Conservation (phyloP, 352 stramenopile species). For the Globisporangium orthogonon region DNA sequence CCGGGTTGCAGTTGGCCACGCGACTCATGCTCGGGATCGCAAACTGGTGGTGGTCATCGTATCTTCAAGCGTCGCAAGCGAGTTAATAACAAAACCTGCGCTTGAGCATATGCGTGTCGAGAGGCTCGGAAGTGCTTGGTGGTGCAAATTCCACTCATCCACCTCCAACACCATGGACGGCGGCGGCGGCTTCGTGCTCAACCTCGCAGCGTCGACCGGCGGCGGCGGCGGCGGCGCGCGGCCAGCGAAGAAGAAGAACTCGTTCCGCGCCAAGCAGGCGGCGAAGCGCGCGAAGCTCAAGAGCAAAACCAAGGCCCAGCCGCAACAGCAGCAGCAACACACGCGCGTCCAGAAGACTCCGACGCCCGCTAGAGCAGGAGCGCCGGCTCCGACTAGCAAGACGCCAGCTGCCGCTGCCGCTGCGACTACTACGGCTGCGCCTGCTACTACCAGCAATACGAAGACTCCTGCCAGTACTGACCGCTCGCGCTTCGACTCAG, state of each 20-base stretch:
- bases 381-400: slow-evolving; percentile 5
- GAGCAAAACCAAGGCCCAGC: background rate
- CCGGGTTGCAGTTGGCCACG: slow-evolving; percentile 13
- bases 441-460: slow-evolving; percentile 9
- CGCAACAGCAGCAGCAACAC: background rate
- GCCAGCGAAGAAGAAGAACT: slow-evolving; percentile 62
- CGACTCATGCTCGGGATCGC: slow-evolving; percentile 5
- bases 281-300: slow-evolving; percentile 26
- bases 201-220: slow-evolving; percentile 51
- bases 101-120: background rate
- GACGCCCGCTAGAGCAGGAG: background rate
- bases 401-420: slow-evolving; percentile 6
- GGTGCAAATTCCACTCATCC: background rate
- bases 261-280: slow-evolving; percentile 72
- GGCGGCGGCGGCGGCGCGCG: slow-evolving; percentile 13
- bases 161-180: slow-evolving; percentile 27
- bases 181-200: slow-evolving; percentile 59
- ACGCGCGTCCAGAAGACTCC: no score
- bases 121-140: background rate
- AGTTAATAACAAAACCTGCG: background rate
- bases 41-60: background rate
- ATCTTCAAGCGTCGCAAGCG: background rate
- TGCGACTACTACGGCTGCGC: background rate
- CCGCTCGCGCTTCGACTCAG: slow-evolving; percentile 12
- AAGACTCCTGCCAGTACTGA: slow-evolving; percentile 4